Evolutionary conservation across 2,329 filamentous ascomycete genomes (phyloP).

Genomic region (Talaromyces verruculosus): DNA sequence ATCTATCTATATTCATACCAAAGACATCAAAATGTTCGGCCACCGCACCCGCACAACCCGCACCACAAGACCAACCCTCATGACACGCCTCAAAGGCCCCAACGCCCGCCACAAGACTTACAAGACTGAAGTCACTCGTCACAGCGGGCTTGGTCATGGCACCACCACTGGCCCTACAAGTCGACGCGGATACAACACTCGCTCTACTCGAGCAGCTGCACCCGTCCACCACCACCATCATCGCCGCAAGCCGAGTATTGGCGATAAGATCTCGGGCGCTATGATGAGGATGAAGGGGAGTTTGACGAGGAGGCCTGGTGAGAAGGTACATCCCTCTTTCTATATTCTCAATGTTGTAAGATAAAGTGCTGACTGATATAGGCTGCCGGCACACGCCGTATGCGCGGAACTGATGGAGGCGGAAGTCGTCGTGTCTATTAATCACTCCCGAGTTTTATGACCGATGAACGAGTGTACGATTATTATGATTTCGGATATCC

Average conservation of each 20-base stretch:
- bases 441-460: neutral
- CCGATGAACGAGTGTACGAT: conserved; percentile 4
- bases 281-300: conserved; percentile 71
- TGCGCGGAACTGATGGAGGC: conserved; percentile 72
- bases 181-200: conserved; percentile 23
- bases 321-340: conserved; percentile 57
- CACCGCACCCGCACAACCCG: conserved; percentile 38
- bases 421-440: conserved; percentile 40
- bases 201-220: conserved; percentile 46
- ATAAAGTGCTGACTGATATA: conserved; percentile 31
- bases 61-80: conserved; percentile 52
- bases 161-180: conserved; percentile 45
- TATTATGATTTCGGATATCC: neutral
- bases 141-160: conserved; percentile 21
- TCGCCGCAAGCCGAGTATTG: conserved; percentile 65
- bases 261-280: conserved; percentile 76
- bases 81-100: conserved; percentile 54
- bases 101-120: conserved; percentile 35
- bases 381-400: conserved; percentile 71
- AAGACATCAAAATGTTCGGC: conserved; percentile 19
- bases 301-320: conserved; percentile 65
- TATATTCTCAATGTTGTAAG: neutral
- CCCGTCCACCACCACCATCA: conserved; percentile 63
- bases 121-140: conserved; percentile 29
- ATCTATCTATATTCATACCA: neutral